These are phyloP conservation scores for Verticillium longisporum DNA, from an alignment of 2,329 filamentous ascomycete species.

Conservation along the genomic window DNA sequence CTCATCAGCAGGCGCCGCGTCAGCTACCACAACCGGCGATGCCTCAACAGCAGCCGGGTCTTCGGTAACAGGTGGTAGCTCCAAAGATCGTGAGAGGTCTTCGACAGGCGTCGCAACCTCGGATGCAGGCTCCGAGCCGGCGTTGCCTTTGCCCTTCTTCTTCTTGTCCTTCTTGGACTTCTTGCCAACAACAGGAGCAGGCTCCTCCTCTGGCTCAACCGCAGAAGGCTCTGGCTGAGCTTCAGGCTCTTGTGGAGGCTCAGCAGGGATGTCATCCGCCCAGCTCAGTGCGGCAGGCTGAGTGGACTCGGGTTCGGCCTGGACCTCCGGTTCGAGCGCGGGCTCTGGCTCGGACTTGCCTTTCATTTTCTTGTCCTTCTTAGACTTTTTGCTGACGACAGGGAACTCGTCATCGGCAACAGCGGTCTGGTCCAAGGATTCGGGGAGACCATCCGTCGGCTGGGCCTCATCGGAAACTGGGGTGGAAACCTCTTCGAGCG, in stretches of 20 bases:
- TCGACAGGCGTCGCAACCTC: constrained; percentile 3
- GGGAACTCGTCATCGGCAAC: constrained; percentile 13
- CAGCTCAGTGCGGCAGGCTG: not conserved
- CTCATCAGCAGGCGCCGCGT: not conserved
- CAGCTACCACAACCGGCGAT: not conserved
- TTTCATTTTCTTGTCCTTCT: constrained; percentile 10
- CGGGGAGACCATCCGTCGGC: not conserved
- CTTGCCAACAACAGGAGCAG: constrained; percentile 14
- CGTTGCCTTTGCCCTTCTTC: constrained; percentile 10
- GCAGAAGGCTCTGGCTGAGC: not conserved
- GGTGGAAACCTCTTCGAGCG: not conserved
- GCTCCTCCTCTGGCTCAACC: constrained; percentile 10
- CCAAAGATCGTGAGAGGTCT: constrained; percentile 1
- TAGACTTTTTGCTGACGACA: constrained; percentile 5
- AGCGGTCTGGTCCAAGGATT: not conserved
- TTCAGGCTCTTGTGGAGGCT: constrained; percentile 16
- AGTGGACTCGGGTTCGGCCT: not conserved
- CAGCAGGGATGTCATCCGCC: constrained; percentile 16
- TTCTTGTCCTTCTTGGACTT: constrained; percentile 17
- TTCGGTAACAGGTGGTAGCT: constrained; percentile 5
- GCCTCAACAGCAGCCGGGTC: not conserved
- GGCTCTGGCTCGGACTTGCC: constrained; percentile 14
- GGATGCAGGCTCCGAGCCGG: constrained; percentile 1
- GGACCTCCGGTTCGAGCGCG: constrained; percentile 6
- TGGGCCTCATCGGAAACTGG: not conserved